Percentiles rank a stretch among this genome's conserved stretches.
These are phyloP conservation scores for Aspergillus olivimuriae DNA, from an alignment of 495 filamentous ascomycete genomes.

Conservation along the genomic window DNA sequence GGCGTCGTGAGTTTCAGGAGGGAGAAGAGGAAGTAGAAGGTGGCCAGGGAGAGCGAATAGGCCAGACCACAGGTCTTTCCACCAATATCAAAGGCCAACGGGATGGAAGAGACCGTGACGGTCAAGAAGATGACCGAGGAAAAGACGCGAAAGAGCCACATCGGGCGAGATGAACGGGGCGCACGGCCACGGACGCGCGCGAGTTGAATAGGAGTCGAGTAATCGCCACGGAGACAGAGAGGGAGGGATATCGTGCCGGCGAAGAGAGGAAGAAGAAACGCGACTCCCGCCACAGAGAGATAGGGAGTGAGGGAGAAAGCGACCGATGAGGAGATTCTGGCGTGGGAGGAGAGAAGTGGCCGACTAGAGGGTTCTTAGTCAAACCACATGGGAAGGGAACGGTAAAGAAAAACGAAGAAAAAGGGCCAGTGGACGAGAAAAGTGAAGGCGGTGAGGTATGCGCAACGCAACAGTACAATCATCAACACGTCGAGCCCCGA, in stretches of 20 bases:
- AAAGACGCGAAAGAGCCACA: conserved; percentile 68
- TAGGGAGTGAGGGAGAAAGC: too few species aligned
- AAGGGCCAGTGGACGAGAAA: too few species aligned
- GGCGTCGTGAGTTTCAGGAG: conserved; percentile 74
- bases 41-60: conserved; percentile 78
- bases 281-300: neutral
- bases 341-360: too few species aligned
- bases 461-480: too few species aligned
- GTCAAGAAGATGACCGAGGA: conserved; percentile 76
- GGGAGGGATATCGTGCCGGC: neutral
- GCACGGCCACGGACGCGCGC: neutral
- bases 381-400: too few species aligned
- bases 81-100: conserved; percentile 94
- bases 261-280: neutral
- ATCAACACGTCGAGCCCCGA: too few species aligned
- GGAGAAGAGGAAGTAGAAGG: conserved; percentile 87
- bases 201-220: conserved; percentile 1
- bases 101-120: conserved; percentile 86
- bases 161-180: conserved; percentile 18
- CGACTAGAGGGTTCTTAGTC: too few species aligned
- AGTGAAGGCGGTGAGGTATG: too few species aligned
- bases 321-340: too few species aligned
- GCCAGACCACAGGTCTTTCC: conserved; percentile 89
- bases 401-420: too few species aligned
- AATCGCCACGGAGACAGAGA: neutral